phyloP scores from a whole-genome alignment of 441 rosid genomes.

The Biscutella laevigata region DNA sequence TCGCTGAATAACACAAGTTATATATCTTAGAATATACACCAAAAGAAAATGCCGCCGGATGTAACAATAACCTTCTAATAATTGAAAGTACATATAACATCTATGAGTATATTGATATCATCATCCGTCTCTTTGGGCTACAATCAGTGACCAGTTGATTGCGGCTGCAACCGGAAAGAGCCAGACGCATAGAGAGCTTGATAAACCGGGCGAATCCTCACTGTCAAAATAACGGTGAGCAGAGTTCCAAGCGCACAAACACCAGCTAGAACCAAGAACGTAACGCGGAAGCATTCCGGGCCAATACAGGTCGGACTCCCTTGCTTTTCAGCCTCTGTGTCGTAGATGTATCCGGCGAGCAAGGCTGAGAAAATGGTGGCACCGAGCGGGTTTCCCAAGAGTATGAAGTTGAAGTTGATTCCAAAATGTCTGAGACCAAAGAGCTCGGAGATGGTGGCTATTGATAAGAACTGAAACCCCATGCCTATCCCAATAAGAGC shows the following conservation, averaged over 20 bases:
- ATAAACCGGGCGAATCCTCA: conserved; percentile 73
- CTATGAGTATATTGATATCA: background rate
- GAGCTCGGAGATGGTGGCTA: conserved; percentile 84
- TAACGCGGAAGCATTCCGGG: conserved; percentile 57
- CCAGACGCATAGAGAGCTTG: conserved; percentile 76
- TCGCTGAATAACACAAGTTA: background rate
- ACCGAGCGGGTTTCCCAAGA: conserved; percentile 74
- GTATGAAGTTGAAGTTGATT: conserved; percentile 62
- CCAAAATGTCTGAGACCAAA: conserved; percentile 87
- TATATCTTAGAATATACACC: conserved; percentile 8
- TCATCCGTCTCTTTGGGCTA: too few species aligned
- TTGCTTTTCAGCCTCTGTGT: conserved; percentile 73
- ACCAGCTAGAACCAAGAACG: conserved; percentile 67
- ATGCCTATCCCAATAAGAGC: conserved; percentile 62
- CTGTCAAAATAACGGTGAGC: conserved; percentile 47
- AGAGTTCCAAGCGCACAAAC: conserved; percentile 59
- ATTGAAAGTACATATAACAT: background rate
- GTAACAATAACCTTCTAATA: conserved; percentile 9
- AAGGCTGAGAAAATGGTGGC: conserved; percentile 75
- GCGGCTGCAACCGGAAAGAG: conserved; percentile 52
- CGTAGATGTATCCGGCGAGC: conserved; percentile 72
- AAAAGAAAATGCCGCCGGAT: conserved; percentile 1
- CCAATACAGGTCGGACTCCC: conserved; percentile 70
- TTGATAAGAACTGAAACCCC: conserved; percentile 58
- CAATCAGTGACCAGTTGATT: conserved; percentile 27